A percentile compares a stretch with the other conserved stretches of the same genome.
Conservation (phyloP, 768 basidiomycete genomes). For the Coprinopsis cinerea region DNA sequence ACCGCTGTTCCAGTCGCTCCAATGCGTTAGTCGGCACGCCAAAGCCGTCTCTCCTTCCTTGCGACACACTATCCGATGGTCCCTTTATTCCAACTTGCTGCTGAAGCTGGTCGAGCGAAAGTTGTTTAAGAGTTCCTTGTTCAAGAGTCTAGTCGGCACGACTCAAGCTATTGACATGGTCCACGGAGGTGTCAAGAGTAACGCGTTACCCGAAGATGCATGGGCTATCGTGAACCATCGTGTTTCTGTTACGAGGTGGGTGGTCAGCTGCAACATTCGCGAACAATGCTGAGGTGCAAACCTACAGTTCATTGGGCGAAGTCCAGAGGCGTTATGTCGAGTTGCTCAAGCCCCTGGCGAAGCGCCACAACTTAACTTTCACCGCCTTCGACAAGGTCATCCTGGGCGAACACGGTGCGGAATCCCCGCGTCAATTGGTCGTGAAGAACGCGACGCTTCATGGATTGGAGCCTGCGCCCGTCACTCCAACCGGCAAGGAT, state of each 20-base stretch:
- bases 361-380: constrained; percentile 51
- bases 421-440: constrained; percentile 37
- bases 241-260: constrained; percentile 54
- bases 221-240: constrained; percentile 70
- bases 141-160: constrained; percentile 51
- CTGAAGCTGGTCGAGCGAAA: neutral
- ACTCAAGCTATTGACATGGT: constrained; percentile 76
- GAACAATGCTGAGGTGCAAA: neutral
- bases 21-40: neutral
- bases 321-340: constrained; percentile 37
- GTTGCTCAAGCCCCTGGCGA: constrained; percentile 42
- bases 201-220: constrained; percentile 73
- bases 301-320: constrained; percentile 35
- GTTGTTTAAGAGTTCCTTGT: constrained; percentile 6
- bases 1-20: neutral
- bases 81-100: neutral
- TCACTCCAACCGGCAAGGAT: constrained; percentile 43
- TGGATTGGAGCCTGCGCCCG: constrained; percentile 62
- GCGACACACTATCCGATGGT: neutral
- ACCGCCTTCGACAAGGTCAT: constrained; percentile 46
- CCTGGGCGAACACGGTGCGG: constrained; percentile 23
- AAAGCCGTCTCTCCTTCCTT: neutral
- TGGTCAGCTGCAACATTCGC: neutral
- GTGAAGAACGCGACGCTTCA: constrained; percentile 45
- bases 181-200: constrained; percentile 63